Evolutionary conservation across 441 rosid species (phyloP), one percentile per base, ranked within the genome.

Genomic region (Erysimum cheiri): DNA sequence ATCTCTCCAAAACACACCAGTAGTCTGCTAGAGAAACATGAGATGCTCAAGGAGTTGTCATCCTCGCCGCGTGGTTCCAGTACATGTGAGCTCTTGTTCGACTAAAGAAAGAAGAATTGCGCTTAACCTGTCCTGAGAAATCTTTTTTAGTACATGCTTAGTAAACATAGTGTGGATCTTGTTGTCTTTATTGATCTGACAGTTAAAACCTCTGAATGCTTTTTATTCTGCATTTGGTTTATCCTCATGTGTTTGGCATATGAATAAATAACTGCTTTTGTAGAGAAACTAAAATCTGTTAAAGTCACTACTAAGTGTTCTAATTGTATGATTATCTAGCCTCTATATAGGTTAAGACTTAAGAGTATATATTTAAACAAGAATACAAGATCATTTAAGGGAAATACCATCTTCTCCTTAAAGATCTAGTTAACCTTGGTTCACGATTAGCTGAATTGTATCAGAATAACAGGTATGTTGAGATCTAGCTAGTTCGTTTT

Each of bases 21-120:
- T 60, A 46, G 22, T 74, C 60, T 73, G 57, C 28, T 6, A 2
- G 77, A 73, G 73, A 73, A 67, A 67, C 77, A 73, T 59, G 77
- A 73, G 62, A 73, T 73, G 72, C 77, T 73, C 72, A 73, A 73
- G 73, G 57, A 67, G 8, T 67, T 73, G 60, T 59, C 77, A 52
- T 59, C 41, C 24, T 40, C 50, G 24, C 35, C 63, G 10, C 72
- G 73, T 36, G 77, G 77, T 67, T 73, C 77, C 9, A 52, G 63
- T 46, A 1, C 22, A 29, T 74, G 78, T 29, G 43, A 68, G 60
- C 78, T 74, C 64, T 36, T 68, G 44, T 74, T 74, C 52, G 69
- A 74, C 55, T 73, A 32, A 17, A 8, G 11, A 5, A 41, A 39
- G 1, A 29, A 49, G 60, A n/a, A 32, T 8, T 4, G 36, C 43